Evolutionary conservation across 257 asterid genomes (phyloP).

Genomic region (Solanum ossicruentum): DNA sequence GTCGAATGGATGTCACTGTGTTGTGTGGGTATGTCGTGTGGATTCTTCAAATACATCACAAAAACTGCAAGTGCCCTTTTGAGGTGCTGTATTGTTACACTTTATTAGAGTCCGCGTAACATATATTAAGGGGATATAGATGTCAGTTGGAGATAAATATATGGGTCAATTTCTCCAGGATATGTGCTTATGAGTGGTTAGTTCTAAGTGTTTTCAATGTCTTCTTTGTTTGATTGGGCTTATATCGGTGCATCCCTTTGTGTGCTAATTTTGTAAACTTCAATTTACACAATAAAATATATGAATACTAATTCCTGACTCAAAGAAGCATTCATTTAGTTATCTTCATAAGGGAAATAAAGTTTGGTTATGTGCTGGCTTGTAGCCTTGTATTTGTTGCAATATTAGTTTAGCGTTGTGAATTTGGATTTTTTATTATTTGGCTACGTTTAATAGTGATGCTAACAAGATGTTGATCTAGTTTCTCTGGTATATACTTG

Average conservation of each 20-base stretch:
- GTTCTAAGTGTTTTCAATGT: neutral
- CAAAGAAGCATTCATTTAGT: neutral
- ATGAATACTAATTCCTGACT: neutral
- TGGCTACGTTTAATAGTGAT: neutral
- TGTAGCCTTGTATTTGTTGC: neutral
- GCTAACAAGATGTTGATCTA: neutral
- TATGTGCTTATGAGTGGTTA: neutral
- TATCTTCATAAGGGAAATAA: neutral
- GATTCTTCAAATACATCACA: neutral
- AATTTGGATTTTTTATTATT: neutral
- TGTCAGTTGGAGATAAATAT: neutral
- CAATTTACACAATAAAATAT: neutral
- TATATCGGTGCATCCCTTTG: neutral
- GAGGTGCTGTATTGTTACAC: neutral
- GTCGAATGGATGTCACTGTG: neutral
- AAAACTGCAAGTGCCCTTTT: neutral
- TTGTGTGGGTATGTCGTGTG: neutral
- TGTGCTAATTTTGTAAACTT: neutral
- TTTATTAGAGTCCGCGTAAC: neutral
- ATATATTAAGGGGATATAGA: neutral
- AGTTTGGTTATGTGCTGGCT: neutral
- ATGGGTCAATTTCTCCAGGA: neutral
- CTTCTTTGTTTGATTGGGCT: neutral
- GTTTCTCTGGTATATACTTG: neutral
- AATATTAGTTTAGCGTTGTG: neutral